Evolutionary conservation across 306 rosid species (phyloP), one percentile per base, ranked within the genome.

Genomic region (Sophora flavescens): DNA sequence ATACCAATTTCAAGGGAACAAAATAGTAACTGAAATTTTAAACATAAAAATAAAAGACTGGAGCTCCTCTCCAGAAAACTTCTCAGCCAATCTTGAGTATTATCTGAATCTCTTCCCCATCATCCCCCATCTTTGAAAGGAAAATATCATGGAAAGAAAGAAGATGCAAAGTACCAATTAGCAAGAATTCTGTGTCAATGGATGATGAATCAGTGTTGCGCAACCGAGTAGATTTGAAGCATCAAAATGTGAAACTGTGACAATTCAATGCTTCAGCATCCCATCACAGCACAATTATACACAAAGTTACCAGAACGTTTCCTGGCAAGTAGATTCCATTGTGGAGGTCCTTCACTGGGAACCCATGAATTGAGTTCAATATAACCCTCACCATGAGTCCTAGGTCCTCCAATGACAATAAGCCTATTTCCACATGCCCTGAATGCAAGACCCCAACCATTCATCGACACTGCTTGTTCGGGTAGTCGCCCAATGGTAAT

Each of bases 261-360:
- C 65, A 63, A 45, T 30, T 66, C 50, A 73, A 45, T 63, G 50
- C 78, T 65, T 91, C 88, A 93, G 88, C 98, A 94, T 57, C 98
- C 98, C 98, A 94, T 94, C 82, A 94, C 98, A 56, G 97, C 98
- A 74, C 97, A 94, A 79, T 94, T 94, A 89, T 94, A 94, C 67
- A 94, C 98, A 85, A 94, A 94, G 80, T 84, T 88, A 52, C 89
- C 87, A 0, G 90, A 90, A 16, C 78, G 87, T 84, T 91, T 91
- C 79, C 96, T 76, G 5, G 85, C 97, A 28, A 94, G 97, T 52
- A 94, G 74, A 62, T 81, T 70, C 98, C 98, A 94, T 30, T 86
- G 88, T 0, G 98, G 97, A 80, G 97, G 97, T 32, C 94, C 97
- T 47, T 91, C 97, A 71, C 98, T 83, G 3, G 98, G 98, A 68